Base-by-base conservation (phyloP, 2,329 filamentous ascomycete genomes). In the Ascochyta rabiei region DNA sequence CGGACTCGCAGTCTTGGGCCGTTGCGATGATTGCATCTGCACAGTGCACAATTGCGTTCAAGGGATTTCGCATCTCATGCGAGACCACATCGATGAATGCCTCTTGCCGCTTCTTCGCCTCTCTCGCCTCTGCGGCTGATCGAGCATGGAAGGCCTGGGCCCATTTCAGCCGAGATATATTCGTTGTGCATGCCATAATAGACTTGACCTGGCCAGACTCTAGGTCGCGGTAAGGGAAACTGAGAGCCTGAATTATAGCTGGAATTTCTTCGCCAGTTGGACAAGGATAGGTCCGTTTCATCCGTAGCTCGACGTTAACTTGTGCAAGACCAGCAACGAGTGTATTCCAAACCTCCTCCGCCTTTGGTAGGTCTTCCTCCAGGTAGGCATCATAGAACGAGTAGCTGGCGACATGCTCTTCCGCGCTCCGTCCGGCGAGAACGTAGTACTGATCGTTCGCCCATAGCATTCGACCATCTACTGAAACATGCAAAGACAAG, bases 11-110 rank as follows among this genome's bases (percentile, higher is more conserved):
- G 47, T 66, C 62, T 26, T 73, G 66, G 2, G 75, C 56, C 0
- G 63, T 67, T 4, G 63, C 67, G 7, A 71, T 61, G 21, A 79
- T 77, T 1, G 68, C 70, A 24, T 79, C 77, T 1, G 76, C 76
- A 40, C 70, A 74, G 45, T 77, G 76, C 19, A 79, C 57, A 26
- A 79, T 77, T 0, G 77, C 76, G 37, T 62, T 67, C 0, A 78
- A 62, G 1, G 76, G 76, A 49, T 78, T 78, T 4, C 76, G 63
- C 74, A 79, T 78, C 54, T 79, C 76, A 55, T 79, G 76, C 4
- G 64, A 71, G 3, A 64, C 61, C 6, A 70, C 65, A 34, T 73
- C 71, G 45, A 73, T 72, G 45, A 72, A 73, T 7, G 63, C 64
- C 39, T 72, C 70, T 38, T 72, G 71, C 40, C 72, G 67, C 6